phyloP scores from a whole-genome alignment of 306 rosid genomes.

The Sesbania bispinosa region DNA sequence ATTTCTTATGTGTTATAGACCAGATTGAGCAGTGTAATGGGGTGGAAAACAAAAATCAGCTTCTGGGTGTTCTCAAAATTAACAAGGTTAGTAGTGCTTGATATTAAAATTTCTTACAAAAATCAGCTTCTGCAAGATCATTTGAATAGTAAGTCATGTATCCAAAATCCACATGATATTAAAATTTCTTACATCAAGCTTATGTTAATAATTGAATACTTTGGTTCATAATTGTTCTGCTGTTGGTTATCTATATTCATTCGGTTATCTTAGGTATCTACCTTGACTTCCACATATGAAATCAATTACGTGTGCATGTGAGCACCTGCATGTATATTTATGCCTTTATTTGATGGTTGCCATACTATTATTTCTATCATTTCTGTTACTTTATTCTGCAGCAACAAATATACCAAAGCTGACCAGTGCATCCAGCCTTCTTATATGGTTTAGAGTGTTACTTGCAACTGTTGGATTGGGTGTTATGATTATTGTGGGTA shows the following conservation, averaged over 20 bases:
- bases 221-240: conserved; percentile 80
- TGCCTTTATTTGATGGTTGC: conserved; percentile 7
- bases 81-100: too few species aligned
- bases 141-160: too few species aligned
- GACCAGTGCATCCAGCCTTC: conserved; percentile 62
- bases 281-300: conserved; percentile 36
- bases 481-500: too few species aligned
- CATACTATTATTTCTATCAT: conserved; percentile 12
- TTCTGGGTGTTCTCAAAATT: too few species aligned
- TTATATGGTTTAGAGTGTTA: conserved; percentile 91
- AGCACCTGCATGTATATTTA: neutral
- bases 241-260: conserved; percentile 71
- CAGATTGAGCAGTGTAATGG: too few species aligned
- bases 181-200: too few species aligned
- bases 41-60: too few species aligned
- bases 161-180: too few species aligned
- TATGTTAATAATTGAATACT: too few species aligned
- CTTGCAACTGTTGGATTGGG: conserved; percentile 74
- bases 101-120: too few species aligned
- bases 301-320: neutral
- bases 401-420: conserved; percentile 75
- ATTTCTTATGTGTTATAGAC: too few species aligned
- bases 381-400: conserved; percentile 26
- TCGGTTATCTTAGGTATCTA: conserved; percentile 81
- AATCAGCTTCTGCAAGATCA: too few species aligned